These are phyloP conservation scores for Lichtheimia hyalospora DNA, from an alignment of 371 early-diverging fungal species.

Conservation along the genomic window DNA sequence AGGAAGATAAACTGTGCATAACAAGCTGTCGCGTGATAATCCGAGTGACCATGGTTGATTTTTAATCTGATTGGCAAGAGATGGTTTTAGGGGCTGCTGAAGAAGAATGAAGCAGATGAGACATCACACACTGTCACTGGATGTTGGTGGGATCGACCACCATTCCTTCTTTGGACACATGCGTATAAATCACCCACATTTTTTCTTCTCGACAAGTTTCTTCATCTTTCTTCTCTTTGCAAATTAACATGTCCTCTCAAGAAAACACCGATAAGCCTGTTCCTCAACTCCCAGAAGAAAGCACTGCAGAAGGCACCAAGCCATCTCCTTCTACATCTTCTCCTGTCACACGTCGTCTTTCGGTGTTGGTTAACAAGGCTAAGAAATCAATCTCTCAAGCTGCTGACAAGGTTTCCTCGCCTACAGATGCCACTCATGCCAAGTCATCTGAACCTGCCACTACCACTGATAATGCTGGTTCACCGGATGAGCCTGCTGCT, in stretches of 20 bases:
- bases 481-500: conserved; percentile 3
- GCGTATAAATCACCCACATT: too few relatives aligned
- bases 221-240: conserved; percentile 12
- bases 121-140: too few relatives aligned
- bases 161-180: too few relatives aligned
- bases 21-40: too few relatives aligned
- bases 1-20: too few relatives aligned
- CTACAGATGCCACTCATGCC: not conserved
- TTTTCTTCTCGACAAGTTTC: too few relatives aligned
- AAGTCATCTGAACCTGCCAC: too few relatives aligned
- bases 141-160: too few relatives aligned
- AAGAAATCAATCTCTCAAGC: conserved; percentile 16
- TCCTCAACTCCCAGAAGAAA: conserved; percentile 14
- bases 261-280: conserved; percentile 12
- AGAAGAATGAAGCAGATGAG: too few relatives aligned
- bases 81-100: too few relatives aligned
- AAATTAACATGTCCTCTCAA: conserved; percentile 1
- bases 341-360: conserved; percentile 15
- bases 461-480: not conserved
- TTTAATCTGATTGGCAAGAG: too few relatives aligned
- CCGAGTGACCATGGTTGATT: too few relatives aligned
- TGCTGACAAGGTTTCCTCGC: conserved; percentile 13
- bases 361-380: conserved; percentile 16
- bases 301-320: not conserved
- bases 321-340: conserved; percentile 12